Conservation (phyloP, 306 rosid genomes). For the Acacia confusa region DNA sequence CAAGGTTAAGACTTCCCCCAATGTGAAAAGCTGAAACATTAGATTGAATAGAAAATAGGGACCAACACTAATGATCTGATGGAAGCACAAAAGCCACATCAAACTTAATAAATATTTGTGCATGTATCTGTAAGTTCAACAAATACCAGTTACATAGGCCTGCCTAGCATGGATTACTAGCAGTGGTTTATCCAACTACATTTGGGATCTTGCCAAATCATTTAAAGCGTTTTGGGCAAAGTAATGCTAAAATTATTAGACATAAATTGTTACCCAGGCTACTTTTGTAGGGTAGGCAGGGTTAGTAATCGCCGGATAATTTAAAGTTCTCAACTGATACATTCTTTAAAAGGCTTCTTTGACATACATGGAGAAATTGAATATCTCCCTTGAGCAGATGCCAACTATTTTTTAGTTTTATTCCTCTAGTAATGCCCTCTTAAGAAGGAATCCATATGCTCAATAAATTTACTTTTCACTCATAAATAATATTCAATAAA, state of each 20-base stretch:
- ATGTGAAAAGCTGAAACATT: neutral
- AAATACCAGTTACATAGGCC: neutral
- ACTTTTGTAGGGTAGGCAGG: constrained; percentile 13
- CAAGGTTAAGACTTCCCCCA: constrained; percentile 11
- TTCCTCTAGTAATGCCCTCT: constrained; percentile 1
- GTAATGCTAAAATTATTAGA: constrained; percentile 1
- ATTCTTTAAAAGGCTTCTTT: neutral
- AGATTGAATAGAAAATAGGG: neutral
- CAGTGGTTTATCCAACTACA: neutral
- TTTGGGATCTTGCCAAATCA: neutral
- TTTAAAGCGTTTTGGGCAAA: neutral
- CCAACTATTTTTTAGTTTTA: neutral
- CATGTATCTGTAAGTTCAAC: neutral
- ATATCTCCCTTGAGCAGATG: neutral
- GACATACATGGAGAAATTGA: neutral
- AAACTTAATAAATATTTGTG: neutral
- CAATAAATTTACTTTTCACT: constrained; percentile 8
- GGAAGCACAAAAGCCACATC: constrained; percentile 13
- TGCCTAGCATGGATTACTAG: neutral
- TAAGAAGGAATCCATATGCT: neutral
- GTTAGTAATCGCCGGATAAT: constrained; percentile 11
- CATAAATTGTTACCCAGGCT: neutral
- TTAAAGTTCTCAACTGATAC: neutral
- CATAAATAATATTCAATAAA: neutral
- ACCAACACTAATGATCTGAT: constrained; percentile 1